phyloP scores from a whole-genome alignment of 345 rosid genomes.

The Populus nigra region DNA sequence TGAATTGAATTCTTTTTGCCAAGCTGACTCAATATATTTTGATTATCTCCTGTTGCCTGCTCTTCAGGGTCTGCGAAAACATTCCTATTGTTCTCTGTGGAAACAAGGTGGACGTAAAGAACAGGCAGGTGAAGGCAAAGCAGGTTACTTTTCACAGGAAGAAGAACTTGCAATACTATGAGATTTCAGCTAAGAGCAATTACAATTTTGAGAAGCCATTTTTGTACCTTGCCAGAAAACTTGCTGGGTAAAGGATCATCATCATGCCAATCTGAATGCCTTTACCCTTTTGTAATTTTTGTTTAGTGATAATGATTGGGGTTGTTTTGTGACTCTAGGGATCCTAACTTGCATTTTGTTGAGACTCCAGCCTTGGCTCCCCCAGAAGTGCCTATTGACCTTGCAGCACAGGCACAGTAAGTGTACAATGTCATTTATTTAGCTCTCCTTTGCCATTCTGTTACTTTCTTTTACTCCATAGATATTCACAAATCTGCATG shows the following conservation, averaged over 20 bases:
- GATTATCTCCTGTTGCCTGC: background rate
- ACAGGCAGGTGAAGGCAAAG: constrained; percentile 93
- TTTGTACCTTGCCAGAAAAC: constrained; percentile 82
- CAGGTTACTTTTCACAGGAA: constrained; percentile 92
- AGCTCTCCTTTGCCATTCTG: background rate
- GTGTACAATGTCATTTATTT: background rate
- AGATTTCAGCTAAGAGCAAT: constrained; percentile 92
- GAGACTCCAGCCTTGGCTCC: constrained; percentile 25
- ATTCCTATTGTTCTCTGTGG: constrained; percentile 91
- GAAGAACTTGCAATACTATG: constrained; percentile 89
- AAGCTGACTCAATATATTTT: background rate
- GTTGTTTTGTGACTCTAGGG: constrained; percentile 1
- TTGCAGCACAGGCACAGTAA: constrained; percentile 22
- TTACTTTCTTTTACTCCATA: background rate
- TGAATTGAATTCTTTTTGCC: background rate
- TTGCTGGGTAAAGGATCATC: constrained; percentile 61
- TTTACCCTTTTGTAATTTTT: background rate
- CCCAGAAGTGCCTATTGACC: constrained; percentile 22
- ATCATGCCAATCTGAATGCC: background rate
- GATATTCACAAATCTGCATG: background rate
- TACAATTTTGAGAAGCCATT: constrained; percentile 93
- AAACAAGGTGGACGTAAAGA: constrained; percentile 92
- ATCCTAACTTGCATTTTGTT: constrained; percentile 22
- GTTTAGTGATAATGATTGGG: background rate
- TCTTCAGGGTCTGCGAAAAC: constrained; percentile 76